A percentile compares a stretch with the other conserved stretches of the same genome.
Evolutionary conservation across 768 basidiomycete species (phyloP).

Genomic region (Trichaptum fuscoviolaceum): DNA sequence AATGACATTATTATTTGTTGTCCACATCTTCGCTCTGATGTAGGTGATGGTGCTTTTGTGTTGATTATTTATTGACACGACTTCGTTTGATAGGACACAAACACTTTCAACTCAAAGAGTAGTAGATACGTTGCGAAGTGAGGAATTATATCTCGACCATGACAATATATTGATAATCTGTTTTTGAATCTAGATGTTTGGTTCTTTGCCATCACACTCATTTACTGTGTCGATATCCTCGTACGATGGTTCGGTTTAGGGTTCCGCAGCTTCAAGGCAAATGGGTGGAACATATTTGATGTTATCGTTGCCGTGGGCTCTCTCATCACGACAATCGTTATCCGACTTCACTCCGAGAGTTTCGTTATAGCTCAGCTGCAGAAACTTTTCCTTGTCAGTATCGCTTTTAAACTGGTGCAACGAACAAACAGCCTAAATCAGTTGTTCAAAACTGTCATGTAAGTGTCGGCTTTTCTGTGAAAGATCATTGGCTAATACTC

Average conservation of each 20-base stretch:
- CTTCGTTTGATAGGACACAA: constrained; percentile 59
- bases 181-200: constrained; percentile 51
- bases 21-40: constrained; percentile 84
- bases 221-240: constrained; percentile 72
- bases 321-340: constrained; percentile 74
- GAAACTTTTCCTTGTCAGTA: constrained; percentile 88
- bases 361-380: constrained; percentile 64
- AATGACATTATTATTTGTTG: constrained; percentile 72
- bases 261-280: constrained; percentile 74
- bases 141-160: constrained; percentile 17
- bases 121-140: constrained; percentile 57
- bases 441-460: constrained; percentile 95
- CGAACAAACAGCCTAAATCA: constrained; percentile 84
- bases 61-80: constrained; percentile 8
- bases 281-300: constrained; percentile 95
- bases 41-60: constrained; percentile 30
- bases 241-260: constrained; percentile 84
- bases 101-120: constrained; percentile 52
- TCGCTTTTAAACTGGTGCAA: constrained; percentile 92
- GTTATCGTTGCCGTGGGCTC: constrained; percentile 74
- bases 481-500: neutral
- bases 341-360: constrained; percentile 46
- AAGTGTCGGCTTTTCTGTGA: constrained; percentile 26
- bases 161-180: constrained; percentile 6
- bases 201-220: constrained; percentile 64